Evolutionary conservation across 225 moss, liverwort and hornwort genomes (phyloP).

Genomic region (Asterella californica): DNA sequence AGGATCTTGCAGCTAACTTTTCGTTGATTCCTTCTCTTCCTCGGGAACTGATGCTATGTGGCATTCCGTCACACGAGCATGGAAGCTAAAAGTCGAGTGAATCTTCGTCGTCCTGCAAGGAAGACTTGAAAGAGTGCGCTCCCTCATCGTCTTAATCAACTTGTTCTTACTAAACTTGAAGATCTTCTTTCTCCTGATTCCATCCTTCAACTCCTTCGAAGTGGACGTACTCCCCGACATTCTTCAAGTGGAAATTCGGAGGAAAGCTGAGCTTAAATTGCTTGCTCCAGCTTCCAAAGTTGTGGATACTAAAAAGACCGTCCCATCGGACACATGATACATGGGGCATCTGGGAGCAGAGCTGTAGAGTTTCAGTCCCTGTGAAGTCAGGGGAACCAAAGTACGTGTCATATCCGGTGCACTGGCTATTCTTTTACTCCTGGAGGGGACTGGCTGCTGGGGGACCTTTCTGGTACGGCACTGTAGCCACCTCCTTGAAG

Average conservation of each 20-base stretch:
- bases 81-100: background rate
- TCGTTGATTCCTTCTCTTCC: background rate
- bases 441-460: background rate
- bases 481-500: constrained; percentile 1
- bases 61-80: background rate
- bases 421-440: background rate
- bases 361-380: background rate
- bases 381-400: background rate
- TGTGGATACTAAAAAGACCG: background rate
- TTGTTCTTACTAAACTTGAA: too few relatives aligned
- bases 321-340: background rate
- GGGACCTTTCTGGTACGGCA: background rate
- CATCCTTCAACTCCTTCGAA: too few relatives aligned
- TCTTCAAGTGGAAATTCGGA: too few relatives aligned
- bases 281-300: background rate
- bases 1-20: background rate
- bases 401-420: background rate
- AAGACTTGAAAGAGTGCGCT: too few relatives aligned
- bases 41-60: background rate
- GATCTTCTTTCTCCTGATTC: too few relatives aligned
- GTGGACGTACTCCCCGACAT: too few relatives aligned
- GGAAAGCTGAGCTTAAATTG: background rate
- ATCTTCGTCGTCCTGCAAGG: background rate
- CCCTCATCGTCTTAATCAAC: too few relatives aligned
- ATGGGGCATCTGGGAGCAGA: background rate